These are phyloP conservation scores for Pseudogymnoascus sp. DNA, from an alignment of 2,329 filamentous ascomycete genomes.

Conservation along the genomic window DNA sequence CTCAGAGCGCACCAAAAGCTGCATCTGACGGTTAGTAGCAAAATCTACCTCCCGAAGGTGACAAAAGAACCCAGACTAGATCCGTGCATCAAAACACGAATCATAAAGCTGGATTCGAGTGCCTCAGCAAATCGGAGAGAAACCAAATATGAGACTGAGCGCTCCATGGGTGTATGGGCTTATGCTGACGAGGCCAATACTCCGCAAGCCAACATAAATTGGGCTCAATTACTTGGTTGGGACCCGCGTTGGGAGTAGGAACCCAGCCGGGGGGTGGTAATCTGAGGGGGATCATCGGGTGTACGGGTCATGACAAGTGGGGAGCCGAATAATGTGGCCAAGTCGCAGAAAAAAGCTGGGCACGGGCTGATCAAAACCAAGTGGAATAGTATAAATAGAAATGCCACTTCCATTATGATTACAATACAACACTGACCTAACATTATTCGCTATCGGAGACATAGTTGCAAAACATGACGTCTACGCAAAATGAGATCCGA, in stretches of 20 bases:
- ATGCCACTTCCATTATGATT: neutral
- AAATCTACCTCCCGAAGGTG: neutral
- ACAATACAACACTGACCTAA: neutral
- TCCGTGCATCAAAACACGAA: neutral
- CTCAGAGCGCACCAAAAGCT: no score
- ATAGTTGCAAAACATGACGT: neutral
- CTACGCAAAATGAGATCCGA: neutral
- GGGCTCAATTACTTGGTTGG: neutral
- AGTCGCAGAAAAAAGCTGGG: neutral
- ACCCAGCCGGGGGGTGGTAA: neutral
- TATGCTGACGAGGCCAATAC: neutral
- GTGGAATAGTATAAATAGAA: neutral
- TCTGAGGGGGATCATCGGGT: neutral
- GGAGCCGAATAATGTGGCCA: neutral
- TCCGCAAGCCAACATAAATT: neutral
- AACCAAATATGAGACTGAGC: neutral
- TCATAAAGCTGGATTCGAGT: neutral
- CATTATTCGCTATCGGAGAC: neutral
- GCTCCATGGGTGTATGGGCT: neutral
- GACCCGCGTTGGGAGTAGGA: neutral
- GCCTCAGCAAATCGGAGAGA: neutral
- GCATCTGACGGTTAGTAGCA: neutral
- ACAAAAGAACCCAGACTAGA: neutral
- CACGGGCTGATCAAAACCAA: neutral
- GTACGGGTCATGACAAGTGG: neutral